phyloP scores from a whole-genome alignment of 306 rosid species.

The Ceratonia siliqua region DNA sequence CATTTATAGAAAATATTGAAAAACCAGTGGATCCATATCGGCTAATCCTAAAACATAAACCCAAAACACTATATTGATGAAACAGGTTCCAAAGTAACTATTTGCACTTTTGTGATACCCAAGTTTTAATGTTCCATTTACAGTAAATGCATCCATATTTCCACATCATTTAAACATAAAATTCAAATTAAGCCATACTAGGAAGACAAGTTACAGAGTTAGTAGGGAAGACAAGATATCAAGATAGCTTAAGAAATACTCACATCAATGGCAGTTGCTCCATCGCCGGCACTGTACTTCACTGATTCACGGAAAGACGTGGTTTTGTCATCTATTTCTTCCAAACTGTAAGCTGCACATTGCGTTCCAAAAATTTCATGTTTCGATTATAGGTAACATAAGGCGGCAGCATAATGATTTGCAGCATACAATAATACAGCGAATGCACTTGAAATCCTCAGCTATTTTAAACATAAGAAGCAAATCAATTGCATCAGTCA shows the following conservation, averaged over 20 bases:
- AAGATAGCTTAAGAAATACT: slow-evolving; percentile 31
- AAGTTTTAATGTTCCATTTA: not conserved
- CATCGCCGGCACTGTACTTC: slow-evolving; percentile 43
- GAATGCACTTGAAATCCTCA: not conserved
- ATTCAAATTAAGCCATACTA: slow-evolving; percentile 8
- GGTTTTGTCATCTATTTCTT: slow-evolving; percentile 70
- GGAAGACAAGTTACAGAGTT: not conserved
- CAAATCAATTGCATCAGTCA: not conserved
- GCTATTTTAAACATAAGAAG: not conserved
- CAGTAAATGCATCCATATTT: not conserved
- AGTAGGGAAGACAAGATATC: slow-evolving; percentile 4
- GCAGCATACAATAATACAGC: too few relatives aligned
- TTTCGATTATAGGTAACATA: not conserved
- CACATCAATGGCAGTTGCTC: slow-evolving; percentile 64
- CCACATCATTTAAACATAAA: not conserved
- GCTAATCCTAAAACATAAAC: too few relatives aligned
- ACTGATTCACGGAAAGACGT: slow-evolving; percentile 56
- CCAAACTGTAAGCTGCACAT: slow-evolving; percentile 61
- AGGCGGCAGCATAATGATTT: too few relatives aligned
- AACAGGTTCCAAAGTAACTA: not conserved
- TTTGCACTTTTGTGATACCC: not conserved
- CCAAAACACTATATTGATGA: not conserved
- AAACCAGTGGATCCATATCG: not conserved
- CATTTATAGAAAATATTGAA: not conserved
- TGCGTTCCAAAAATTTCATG: not conserved